Evolutionary conservation across 257 asterid species (phyloP).

Genomic region (Solanum lignicaule): DNA sequence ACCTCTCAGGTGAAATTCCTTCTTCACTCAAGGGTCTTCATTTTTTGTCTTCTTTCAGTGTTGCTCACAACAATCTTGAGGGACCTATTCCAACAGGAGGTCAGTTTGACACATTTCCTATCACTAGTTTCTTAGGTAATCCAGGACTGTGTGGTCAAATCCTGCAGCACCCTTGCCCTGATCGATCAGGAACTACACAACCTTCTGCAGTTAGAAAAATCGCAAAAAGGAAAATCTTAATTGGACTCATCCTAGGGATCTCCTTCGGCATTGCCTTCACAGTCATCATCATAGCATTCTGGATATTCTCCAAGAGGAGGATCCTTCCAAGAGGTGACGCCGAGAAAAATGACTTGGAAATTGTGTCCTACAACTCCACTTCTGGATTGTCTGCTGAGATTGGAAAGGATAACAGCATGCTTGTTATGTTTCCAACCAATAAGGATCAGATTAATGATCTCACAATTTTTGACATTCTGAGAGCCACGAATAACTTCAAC

Average conservation of each 20-base stretch:
- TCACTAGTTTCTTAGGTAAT: constrained; percentile 64
- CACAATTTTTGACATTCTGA: constrained; percentile 58
- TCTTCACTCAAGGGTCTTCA: constrained; percentile 61
- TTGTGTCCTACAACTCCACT: constrained; percentile 50
- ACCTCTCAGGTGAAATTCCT: constrained; percentile 73
- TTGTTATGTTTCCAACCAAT: constrained; percentile 62
- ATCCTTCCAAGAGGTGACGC: constrained; percentile 33
- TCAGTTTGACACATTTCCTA: constrained; percentile 81
- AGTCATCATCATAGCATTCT: constrained; percentile 46
- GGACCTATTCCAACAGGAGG: constrained; percentile 85
- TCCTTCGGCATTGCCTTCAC: constrained; percentile 53
- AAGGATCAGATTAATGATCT: constrained; percentile 51
- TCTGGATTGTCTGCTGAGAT: constrained; percentile 55
- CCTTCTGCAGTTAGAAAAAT: constrained; percentile 21
- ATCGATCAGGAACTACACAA: constrained; percentile 11
- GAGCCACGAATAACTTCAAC: constrained; percentile 86
- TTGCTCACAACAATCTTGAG: constrained; percentile 68
- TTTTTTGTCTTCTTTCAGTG: constrained; percentile 76
- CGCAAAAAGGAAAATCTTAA: constrained; percentile 50
- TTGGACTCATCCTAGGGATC: constrained; percentile 52
- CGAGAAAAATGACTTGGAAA: constrained; percentile 44
- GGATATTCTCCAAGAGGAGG: constrained; percentile 60
- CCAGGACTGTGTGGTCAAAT: constrained; percentile 59
- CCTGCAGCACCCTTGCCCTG: constrained; percentile 38
- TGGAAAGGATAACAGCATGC: constrained; percentile 55